phyloP scores from a whole-genome alignment of 75 land plant genomes.

The Picea sitchensis region DNA sequence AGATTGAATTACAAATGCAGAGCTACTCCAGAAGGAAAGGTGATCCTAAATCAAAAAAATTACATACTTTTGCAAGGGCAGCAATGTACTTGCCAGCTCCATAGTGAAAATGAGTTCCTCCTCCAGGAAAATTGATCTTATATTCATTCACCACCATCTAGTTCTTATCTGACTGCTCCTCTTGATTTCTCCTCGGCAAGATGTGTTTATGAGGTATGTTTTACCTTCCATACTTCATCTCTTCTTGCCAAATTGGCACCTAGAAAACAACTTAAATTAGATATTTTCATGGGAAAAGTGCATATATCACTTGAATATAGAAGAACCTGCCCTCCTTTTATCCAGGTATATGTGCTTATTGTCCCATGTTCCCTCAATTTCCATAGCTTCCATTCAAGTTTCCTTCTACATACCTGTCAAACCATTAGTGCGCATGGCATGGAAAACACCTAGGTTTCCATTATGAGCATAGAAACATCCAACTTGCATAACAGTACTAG shows the following conservation, averaged over 20 bases:
- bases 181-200: conserved; percentile 84
- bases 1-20: background rate
- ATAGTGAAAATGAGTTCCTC: conserved; percentile 87
- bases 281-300: background rate
- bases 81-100: conserved; percentile 91
- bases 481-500: too few species aligned
- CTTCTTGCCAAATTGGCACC: conserved; percentile 76
- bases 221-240: conserved; percentile 87
- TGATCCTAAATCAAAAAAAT: background rate
- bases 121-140: conserved; percentile 89
- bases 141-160: conserved; percentile 91
- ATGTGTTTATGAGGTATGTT: conserved; percentile 87
- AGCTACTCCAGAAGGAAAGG: background rate
- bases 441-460: too few species aligned
- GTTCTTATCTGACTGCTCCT: conserved; percentile 32
- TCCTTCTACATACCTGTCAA: too few species aligned
- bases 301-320: background rate
- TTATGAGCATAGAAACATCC: too few species aligned
- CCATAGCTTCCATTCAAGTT: too few species aligned
- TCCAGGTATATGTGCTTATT: too few species aligned
- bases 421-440: too few species aligned
- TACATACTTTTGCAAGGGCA: conserved; percentile 59
- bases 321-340: background rate
- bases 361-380: too few species aligned
- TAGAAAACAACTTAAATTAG: conserved; percentile 14